A percentile compares a stretch with the other conserved stretches of the same genome.
These are phyloP conservation scores for Coemansia sp. DNA, from an alignment of 192 early-diverging fungal genomes.

Conservation along the genomic window DNA sequence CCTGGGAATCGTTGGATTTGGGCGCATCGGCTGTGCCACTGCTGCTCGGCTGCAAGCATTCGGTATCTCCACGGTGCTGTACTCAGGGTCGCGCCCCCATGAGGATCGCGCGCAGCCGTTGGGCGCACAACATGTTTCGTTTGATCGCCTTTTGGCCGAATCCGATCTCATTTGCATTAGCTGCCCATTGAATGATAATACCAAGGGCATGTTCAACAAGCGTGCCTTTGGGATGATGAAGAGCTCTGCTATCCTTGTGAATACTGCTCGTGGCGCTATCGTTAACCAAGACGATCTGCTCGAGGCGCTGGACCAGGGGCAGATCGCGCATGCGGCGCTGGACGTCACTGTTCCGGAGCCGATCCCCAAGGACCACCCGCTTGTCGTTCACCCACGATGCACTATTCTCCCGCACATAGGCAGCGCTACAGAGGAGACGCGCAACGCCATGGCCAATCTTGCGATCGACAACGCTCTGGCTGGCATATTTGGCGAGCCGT, in stretches of 20 bases:
- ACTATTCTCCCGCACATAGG: slow-evolving; percentile 86
- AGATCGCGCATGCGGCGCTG: slow-evolving; percentile 72
- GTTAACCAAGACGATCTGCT: slow-evolving; percentile 76
- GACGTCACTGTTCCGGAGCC: slow-evolving; percentile 91
- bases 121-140: slow-evolving; percentile 54
- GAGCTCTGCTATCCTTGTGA: slow-evolving; percentile 68
- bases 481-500: slow-evolving; percentile 57
- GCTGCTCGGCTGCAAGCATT: slow-evolving; percentile 73
- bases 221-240: slow-evolving; percentile 74
- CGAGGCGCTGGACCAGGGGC: slow-evolving; percentile 61
- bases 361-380: slow-evolving; percentile 61
- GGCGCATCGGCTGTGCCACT: slow-evolving; percentile 79
- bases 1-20: slow-evolving; percentile 83
- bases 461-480: slow-evolving; percentile 73
- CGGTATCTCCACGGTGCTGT: slow-evolving; percentile 67
- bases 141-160: slow-evolving; percentile 63
- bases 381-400: slow-evolving; percentile 64
- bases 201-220: slow-evolving; percentile 70
- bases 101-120: slow-evolving; percentile 41
- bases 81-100: slow-evolving; percentile 58
- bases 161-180: slow-evolving; percentile 77
- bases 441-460: slow-evolving; percentile 78
- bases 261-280: slow-evolving; percentile 78
- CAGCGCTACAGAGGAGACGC: slow-evolving; percentile 79
- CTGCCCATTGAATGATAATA: slow-evolving; percentile 73